A percentile compares a stretch with the other conserved stretches of the same genome.
phyloP scores from a whole-genome alignment of 208 protist species.

The Trypanosoma congolense region DNA sequence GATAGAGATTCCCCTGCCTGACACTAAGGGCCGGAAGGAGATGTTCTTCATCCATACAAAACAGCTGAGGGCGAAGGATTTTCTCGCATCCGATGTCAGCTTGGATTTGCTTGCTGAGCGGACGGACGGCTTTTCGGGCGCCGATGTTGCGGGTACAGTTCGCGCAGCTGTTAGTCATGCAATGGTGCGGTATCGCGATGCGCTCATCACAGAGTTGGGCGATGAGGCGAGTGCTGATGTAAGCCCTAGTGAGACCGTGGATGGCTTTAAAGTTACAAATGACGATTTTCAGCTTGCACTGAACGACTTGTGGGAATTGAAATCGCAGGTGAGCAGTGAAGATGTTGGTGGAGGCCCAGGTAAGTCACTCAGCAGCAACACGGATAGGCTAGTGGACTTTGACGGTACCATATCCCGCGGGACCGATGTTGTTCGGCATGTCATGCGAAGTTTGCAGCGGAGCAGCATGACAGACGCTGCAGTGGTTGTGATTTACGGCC shows the following conservation, averaged over 20 bases:
- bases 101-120: conserved; percentile 85
- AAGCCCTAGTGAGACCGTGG: background rate
- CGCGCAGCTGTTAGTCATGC: conserved; percentile 80
- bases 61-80: conserved; percentile 77
- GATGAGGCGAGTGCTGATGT: background rate
- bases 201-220: background rate
- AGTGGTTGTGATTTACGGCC: conserved; percentile 45
- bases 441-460: conserved; percentile 28
- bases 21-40: conserved; percentile 69
- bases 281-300: conserved; percentile 20
- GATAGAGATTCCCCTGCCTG: conserved; percentile 85
- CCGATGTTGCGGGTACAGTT: conserved; percentile 90
- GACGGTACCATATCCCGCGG: conserved; percentile 41
- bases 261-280: conserved; percentile 13
- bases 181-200: conserved; percentile 53
- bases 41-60: conserved; percentile 92
- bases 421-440: conserved; percentile 12
- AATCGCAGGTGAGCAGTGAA: conserved; percentile 3
- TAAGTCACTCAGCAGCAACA: background rate
- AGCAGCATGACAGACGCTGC: conserved; percentile 36
- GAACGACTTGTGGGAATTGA: conserved; percentile 13
- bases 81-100: conserved; percentile 85
- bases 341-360: background rate
- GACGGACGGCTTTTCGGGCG: conserved; percentile 97
- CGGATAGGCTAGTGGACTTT: conserved; percentile 29